Conservation (phyloP, 306 rosid genomes). For the Dryas drummondii region DNA sequence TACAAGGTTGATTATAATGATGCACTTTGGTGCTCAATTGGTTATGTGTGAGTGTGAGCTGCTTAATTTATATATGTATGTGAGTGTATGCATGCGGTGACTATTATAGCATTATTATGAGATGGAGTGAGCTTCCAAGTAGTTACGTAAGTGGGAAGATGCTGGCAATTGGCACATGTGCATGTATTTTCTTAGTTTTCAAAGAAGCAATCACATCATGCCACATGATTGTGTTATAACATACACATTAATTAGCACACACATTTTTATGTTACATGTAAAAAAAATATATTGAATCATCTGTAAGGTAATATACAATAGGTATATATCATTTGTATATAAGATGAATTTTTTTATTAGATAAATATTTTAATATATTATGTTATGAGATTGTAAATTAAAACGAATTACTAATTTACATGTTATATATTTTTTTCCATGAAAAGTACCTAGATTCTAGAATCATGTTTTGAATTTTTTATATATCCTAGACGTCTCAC, state of each 20-base stretch:
- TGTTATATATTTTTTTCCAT: too few species aligned
- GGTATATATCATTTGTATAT: too few species aligned
- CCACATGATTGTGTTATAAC: constrained; percentile 12
- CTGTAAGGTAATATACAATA: too few species aligned
- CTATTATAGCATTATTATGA: background rate
- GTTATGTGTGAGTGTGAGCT: background rate
- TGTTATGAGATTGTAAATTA: too few species aligned
- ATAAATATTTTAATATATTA: too few species aligned
- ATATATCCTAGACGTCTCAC: too few species aligned
- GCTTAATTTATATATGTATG: background rate
- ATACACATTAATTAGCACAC: background rate
- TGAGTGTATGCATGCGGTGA: background rate
- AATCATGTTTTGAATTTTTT: too few species aligned
- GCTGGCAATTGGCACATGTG: constrained; percentile 55
- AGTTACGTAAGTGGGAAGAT: constrained; percentile 53
- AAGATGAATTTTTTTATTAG: too few species aligned
- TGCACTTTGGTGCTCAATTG: background rate
- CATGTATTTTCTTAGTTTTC: constrained; percentile 17
- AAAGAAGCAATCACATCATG: constrained; percentile 22
- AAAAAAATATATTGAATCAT: too few species aligned
- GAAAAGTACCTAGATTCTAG: too few species aligned
- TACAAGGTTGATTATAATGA: background rate
- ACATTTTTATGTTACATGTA: too few species aligned
- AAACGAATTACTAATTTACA: too few species aligned
- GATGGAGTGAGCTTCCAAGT: constrained; percentile 45